Evolutionary conservation across 176 grass and related monocot genomes (phyloP), one percentile per base, ranked within the genome.

Genomic region (Aegilops speltoides): DNA sequence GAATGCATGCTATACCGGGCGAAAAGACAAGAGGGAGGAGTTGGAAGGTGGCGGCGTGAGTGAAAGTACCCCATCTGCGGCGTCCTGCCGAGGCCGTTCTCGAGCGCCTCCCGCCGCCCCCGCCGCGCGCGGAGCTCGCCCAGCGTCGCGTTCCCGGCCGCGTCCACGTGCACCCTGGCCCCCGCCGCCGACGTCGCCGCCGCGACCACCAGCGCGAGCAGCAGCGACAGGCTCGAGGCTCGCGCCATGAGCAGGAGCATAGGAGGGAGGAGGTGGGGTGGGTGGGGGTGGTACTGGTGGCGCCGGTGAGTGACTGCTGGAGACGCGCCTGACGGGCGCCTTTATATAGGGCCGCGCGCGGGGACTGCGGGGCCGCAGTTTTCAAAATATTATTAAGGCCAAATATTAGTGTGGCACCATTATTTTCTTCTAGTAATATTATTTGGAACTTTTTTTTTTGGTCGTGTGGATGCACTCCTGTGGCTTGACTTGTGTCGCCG

Each of bases 61-160:
- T 7, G 50, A 20, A 46, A n/a, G 59, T 20, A 13, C 96, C 96
- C 96, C 96, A 98, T 98, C 78, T 92, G 96, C 81, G 96, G 96
- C 89, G 93, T 92, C 10, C 61, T 57, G 66, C 87, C 96, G 57
- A 92, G 91, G 68, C 96, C 89, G 91, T 98, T 95, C 79, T 89
- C 88, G 16, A 79, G 41, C 10, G 71, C 69, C 34, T 57, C 63
- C 57, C 93, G 46, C 19, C 73, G 61, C 20, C 3, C 64, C 48
- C 68, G 83, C 88, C 76, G 20, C 74, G 67, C 67, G 23, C 57
- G 59, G 23, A 82, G 82, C 57, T 81, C 81, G 82, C 45, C 87
- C 17, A 65, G 85, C 28, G 90, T 89, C 79, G 45, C 80, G 84
- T 90, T 93, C 38, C 59, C 76, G 4, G 70, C 81, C 17, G 8